Base-by-base conservation (phyloP, 331 rosid genomes). In the Rosa hybrid region DNA sequence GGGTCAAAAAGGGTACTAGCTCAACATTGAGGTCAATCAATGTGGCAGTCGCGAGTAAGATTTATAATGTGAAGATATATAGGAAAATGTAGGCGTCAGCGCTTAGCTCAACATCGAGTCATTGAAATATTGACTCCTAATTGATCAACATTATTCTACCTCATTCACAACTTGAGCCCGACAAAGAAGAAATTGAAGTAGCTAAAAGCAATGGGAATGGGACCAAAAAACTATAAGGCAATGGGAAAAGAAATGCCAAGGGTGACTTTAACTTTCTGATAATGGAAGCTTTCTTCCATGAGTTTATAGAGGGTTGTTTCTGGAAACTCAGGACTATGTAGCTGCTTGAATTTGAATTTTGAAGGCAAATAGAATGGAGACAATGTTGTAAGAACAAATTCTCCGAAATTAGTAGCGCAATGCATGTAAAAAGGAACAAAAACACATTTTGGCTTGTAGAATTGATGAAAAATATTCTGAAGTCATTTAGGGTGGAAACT, bases 211-310 rank as follows among this genome's bases (percentile, higher is more conserved):
- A 23, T 25, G 38, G 21, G 14, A 54, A 54, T 49, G 14, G 2
- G 39, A 72, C 6, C 20, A 41, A 25, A 30, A 5, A 13, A 27
- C 23, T 7, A 7, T 12, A 23, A 13, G 50, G 20, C 56, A 13
- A 27, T 4, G 41, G 59, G 54, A 69, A 69, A 11, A 21, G 11
- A 23, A 59, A 18, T 12, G 8, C 20, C 2, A 34, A 14, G 10
- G 27, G 6, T n/a, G 49, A 74, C 50, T 56, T 0, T 12, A 49
- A 56, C 68, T 74, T n/a, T 34, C 1, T n/a, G 14, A 41, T 9
- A 75, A 57, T 75, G 70, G 78, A 75, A 75, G 70, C 56, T 42
- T 42, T 42, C 70, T 42, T 59, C 79, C 79, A 14, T 71, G 39
- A 46, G 25, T 12, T 12, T 54, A 12, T 12, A 44, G 13, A 2